These are phyloP conservation scores for Aspergillus coremiiformis DNA, from an alignment of 495 filamentous ascomycete genomes.

Conservation along the genomic window DNA sequence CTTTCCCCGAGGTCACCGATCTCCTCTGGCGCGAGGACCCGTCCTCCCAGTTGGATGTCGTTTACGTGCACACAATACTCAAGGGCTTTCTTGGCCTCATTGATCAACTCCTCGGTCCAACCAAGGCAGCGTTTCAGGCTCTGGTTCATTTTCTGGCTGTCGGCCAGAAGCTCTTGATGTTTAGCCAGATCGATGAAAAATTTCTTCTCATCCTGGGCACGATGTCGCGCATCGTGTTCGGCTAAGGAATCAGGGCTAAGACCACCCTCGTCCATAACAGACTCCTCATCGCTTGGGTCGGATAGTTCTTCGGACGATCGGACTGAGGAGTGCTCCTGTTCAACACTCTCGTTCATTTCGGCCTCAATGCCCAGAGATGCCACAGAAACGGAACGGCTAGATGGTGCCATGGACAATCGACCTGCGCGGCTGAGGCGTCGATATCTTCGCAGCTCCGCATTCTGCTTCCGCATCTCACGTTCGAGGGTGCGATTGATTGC, in stretches of 20 bases:
- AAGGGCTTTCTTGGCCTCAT: constrained; percentile 77
- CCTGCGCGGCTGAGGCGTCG: constrained; percentile 74
- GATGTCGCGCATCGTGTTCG: constrained; percentile 37
- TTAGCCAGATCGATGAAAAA: constrained; percentile 76
- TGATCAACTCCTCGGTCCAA: constrained; percentile 84
- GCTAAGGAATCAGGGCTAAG: constrained; percentile 29
- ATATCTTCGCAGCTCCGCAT: constrained; percentile 76
- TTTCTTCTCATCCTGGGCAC: constrained; percentile 60
- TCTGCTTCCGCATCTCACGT: constrained; percentile 83
- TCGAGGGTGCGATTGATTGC: constrained; percentile 96
- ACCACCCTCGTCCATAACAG: constrained; percentile 27
- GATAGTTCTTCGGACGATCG: constrained; percentile 33
- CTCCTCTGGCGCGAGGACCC: constrained; percentile 65
- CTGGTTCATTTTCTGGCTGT: constrained; percentile 90
- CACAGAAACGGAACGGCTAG: constrained; percentile 38
- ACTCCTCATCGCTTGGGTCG: constrained; percentile 43
- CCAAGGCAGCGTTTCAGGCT: constrained; percentile 79
- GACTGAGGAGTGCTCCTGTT: constrained; percentile 27
- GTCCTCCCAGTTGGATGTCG: constrained; percentile 74
- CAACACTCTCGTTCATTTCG: constrained; percentile 34
- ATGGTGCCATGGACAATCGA: constrained; percentile 51
- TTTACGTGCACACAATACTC: constrained; percentile 67
- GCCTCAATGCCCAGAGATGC: constrained; percentile 28
- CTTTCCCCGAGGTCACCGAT: constrained; percentile 46
- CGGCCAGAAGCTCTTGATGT: constrained; percentile 78